Evolutionary conservation across 805 yeast genomes (phyloP).

Genomic region (Ogataea dorogensis): DNA sequence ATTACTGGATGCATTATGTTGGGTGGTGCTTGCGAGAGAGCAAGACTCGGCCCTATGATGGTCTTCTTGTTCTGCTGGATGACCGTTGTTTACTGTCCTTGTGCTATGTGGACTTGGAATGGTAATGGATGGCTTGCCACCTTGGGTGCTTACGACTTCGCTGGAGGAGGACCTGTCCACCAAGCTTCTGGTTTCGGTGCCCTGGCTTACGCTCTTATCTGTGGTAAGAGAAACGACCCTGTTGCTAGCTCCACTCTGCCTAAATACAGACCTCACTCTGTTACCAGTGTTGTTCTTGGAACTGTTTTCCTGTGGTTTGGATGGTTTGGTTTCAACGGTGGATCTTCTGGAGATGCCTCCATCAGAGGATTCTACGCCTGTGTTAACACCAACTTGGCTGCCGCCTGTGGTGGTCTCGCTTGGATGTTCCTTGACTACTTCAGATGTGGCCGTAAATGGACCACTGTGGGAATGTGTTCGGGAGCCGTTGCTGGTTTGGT

Average conservation of each 20-base stretch:
- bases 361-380: conserved; percentile 94
- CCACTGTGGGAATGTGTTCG: conserved; percentile 89
- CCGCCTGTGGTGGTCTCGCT: conserved; percentile 87
- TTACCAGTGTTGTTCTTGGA: conserved; percentile 86
- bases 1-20: conserved; percentile 91
- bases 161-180: conserved; percentile 99
- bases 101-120: conserved; percentile 98
- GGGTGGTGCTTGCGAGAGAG: conserved; percentile 98
- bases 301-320: conserved; percentile 97
- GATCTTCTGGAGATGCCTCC: conserved; percentile 91
- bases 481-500: conserved; percentile 95
- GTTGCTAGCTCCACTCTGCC: conserved; percentile 69
- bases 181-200: conserved; percentile 94
- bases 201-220: conserved; percentile 82
- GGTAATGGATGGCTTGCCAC: conserved; percentile 82
- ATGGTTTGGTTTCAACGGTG: conserved; percentile 99
- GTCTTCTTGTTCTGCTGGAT: conserved; percentile 90
- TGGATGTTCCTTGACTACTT: conserved; percentile 92
- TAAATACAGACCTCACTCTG: conserved; percentile 91
- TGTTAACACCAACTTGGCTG: conserved; percentile 91
- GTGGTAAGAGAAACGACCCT: conserved; percentile 91
- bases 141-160: conserved; percentile 89
- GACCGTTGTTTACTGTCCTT: conserved; percentile 92
- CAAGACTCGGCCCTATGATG: conserved; percentile 95
- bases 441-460: conserved; percentile 86